phyloP scores from a whole-genome alignment of 768 basidiomycete genomes.

The Boletellus sp. region DNA sequence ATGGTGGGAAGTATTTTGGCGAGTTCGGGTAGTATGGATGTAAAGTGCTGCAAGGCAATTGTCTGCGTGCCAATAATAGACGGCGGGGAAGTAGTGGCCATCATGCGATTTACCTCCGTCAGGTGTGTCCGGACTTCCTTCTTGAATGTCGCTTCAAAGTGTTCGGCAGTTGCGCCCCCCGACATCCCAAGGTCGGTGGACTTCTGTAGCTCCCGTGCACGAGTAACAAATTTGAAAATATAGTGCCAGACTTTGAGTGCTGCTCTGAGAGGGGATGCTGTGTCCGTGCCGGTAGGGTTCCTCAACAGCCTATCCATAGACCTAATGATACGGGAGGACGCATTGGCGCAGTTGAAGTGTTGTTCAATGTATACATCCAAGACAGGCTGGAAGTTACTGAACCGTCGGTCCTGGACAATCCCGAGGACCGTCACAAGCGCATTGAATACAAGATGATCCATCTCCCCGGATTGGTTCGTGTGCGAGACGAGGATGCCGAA shows the following conservation, averaged over 20 bases:
- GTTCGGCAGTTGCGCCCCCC: slow-evolving; percentile 78
- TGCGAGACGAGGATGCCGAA: slow-evolving; percentile 83
- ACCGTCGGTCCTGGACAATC: slow-evolving; percentile 90
- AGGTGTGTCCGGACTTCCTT: slow-evolving; percentile 77
- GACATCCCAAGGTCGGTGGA: slow-evolving; percentile 74
- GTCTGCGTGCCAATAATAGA: slow-evolving; percentile 97
- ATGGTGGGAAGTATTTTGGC: slow-evolving; percentile 74
- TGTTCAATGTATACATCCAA: slow-evolving; percentile 90
- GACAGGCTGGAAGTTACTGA: slow-evolving; percentile 92
- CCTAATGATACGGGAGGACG: slow-evolving; percentile 79
- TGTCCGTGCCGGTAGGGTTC: slow-evolving; percentile 67
- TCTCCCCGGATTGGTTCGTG: slow-evolving; percentile 68
- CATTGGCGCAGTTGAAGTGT: slow-evolving; percentile 79
- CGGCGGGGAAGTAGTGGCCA: slow-evolving; percentile 72
- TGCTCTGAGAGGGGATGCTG: slow-evolving; percentile 75
- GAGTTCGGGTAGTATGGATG: slow-evolving; percentile 85
- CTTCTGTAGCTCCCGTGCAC: slow-evolving; percentile 87
- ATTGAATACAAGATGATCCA: slow-evolving; percentile 86
- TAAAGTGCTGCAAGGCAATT: slow-evolving; percentile 89
- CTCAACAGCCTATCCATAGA: slow-evolving; percentile 82
- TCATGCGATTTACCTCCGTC: slow-evolving; percentile 80
- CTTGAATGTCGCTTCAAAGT: slow-evolving; percentile 82
- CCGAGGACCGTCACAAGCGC: slow-evolving; percentile 88
- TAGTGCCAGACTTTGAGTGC: slow-evolving; percentile 97
- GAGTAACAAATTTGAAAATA: slow-evolving; percentile 90